Conservation (phyloP, 371 early-diverging fungal species). For the Syncephalis fuscata region DNA sequence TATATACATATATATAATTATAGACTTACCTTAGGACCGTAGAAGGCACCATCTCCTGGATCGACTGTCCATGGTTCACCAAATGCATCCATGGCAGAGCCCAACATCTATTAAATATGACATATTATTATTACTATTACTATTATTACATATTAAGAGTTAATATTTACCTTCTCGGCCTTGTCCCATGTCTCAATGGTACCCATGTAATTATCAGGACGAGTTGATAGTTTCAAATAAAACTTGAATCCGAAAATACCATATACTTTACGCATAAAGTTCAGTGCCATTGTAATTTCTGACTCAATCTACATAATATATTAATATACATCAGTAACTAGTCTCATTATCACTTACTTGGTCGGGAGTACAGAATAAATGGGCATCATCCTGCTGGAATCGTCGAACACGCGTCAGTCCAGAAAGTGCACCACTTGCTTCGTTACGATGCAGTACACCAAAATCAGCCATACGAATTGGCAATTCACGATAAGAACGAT, state of each 20-base stretch:
- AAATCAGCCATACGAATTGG: constrained; percentile 91
- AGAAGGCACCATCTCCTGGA: constrained; percentile 99
- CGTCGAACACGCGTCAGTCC: constrained; percentile 89
- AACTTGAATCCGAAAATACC: constrained; percentile 87
- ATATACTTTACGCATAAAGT: constrained; percentile 74
- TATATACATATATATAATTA: constrained; percentile 32
- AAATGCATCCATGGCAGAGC: constrained; percentile 60
- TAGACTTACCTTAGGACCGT: constrained; percentile 90
- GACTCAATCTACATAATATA: constrained; percentile 21
- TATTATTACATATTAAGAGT: constrained; percentile 9
- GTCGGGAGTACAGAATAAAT: constrained; percentile 77
- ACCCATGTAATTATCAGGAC: constrained; percentile 97
- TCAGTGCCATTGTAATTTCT: constrained; percentile 66
- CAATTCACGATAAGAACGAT: constrained; percentile 79
- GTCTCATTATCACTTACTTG: constrained; percentile 31
- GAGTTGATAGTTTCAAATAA: constrained; percentile 83
- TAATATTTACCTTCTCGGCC: constrained; percentile 56
- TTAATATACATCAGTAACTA: neutral
- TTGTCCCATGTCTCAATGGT: constrained; percentile 87
- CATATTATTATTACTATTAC: constrained; percentile 9
- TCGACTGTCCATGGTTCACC: constrained; percentile 78
- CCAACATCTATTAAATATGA: constrained; percentile 32
- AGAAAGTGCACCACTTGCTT: constrained; percentile 81
- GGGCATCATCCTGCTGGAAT: constrained; percentile 98
- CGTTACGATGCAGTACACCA: constrained; percentile 86